Evolutionary conservation across 306 rosid species (phyloP).

Genomic region (Quercus alba): DNA sequence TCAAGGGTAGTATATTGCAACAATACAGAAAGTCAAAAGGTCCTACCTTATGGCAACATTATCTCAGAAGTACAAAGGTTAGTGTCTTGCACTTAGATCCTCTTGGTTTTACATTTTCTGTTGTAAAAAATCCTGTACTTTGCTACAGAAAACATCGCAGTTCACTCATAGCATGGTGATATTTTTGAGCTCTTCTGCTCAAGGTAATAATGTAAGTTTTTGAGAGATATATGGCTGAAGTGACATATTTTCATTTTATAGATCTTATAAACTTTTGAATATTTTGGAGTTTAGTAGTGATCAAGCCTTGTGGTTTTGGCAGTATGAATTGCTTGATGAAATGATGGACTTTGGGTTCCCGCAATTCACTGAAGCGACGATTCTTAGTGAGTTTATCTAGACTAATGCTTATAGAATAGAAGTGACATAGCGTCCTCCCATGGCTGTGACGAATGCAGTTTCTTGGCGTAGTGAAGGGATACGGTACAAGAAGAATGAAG

Average conservation of each 20-base stretch:
- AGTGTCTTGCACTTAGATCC: conserved; percentile 21
- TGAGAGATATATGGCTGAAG: conserved; percentile 9
- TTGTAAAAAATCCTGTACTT: neutral
- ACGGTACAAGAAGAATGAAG: too few relatives aligned
- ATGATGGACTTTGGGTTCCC: too few relatives aligned
- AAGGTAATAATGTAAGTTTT: conserved; percentile 1
- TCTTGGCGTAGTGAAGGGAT: too few relatives aligned
- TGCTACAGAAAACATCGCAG: neutral
- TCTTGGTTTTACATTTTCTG: neutral
- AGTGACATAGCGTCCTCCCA: too few relatives aligned
- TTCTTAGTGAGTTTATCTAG: too few relatives aligned
- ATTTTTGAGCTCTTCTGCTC: neutral
- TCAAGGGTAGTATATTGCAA: conserved; percentile 80
- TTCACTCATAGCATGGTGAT: neutral
- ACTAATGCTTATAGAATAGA: too few relatives aligned
- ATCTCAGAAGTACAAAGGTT: conserved; percentile 67
- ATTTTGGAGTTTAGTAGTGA: conserved; percentile 31
- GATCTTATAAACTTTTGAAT: conserved; percentile 67
- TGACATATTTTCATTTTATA: conserved; percentile 31
- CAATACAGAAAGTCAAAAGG: conserved; percentile 51
- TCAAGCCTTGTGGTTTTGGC: too few relatives aligned
- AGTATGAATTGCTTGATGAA: too few relatives aligned
- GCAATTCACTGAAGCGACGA: too few relatives aligned
- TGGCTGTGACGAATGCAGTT: too few relatives aligned
- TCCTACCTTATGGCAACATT: conserved; percentile 53